Percentiles rank a stretch among this genome's conserved stretches.
Evolutionary conservation across 345 rosid species (phyloP).

Genomic region (Punica granatum): DNA sequence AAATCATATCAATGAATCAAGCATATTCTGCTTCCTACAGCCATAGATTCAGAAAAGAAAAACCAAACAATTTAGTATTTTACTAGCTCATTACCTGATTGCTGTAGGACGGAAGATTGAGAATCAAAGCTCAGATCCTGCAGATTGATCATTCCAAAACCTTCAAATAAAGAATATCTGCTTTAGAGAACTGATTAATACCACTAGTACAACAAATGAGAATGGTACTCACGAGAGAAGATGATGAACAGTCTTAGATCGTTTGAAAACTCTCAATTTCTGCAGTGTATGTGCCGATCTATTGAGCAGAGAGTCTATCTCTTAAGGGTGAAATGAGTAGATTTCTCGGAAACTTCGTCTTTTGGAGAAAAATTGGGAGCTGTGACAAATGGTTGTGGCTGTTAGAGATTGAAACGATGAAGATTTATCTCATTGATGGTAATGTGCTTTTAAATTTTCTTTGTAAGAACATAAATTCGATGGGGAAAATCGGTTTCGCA

Average conservation of each 20-base stretch:
- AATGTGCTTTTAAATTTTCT: not conserved
- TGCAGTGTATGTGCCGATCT: not conserved
- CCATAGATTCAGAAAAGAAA: not conserved
- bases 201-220: not conserved
- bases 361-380: not conserved
- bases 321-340: not conserved
- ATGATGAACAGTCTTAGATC: too few relatives aligned
- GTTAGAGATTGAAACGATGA: not conserved
- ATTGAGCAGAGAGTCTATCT: not conserved
- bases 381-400: not conserved
- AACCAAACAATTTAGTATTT: not conserved
- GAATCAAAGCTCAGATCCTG: not conserved
- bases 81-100: not conserved
- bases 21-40: not conserved
- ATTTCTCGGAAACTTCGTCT: not conserved
- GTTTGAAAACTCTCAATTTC: not conserved
- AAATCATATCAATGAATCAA: not conserved
- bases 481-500: not conserved
- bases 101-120: constrained; percentile 3
- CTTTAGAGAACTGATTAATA: not conserved
- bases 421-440: not conserved
- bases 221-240: not conserved
- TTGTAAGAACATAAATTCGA: not conserved
- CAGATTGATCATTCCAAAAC: not conserved
- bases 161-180: not conserved